phyloP scores from a whole-genome alignment of 108 stramenopile species.

The Cyclotella distinguenda region DNA sequence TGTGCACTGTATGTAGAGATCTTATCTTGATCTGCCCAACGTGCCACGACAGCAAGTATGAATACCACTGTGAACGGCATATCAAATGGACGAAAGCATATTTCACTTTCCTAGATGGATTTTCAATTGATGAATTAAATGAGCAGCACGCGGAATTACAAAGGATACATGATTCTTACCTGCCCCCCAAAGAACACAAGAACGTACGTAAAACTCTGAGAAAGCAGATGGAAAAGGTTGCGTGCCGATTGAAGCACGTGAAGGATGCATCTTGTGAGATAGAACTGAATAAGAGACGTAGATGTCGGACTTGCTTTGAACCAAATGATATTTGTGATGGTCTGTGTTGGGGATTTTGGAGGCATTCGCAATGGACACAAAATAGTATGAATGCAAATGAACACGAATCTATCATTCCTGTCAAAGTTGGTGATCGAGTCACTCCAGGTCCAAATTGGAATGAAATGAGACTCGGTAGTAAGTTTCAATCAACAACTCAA shows the following conservation, averaged over 20 bases:
- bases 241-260: constrained; percentile 37
- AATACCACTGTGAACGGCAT: constrained; percentile 77
- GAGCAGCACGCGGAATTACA: constrained; percentile 39
- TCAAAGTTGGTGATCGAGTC: constrained; percentile 47
- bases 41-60: constrained; percentile 51
- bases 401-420: constrained; percentile 17
- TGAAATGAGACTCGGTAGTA: constrained; percentile 42
- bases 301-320: constrained; percentile 72
- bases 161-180: constrained; percentile 39
- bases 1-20: constrained; percentile 80
- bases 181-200: constrained; percentile 45
- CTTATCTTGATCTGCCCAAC: constrained; percentile 62
- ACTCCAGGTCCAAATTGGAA: constrained; percentile 58
- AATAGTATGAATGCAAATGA: neutral
- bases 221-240: constrained; percentile 69
- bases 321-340: constrained; percentile 63
- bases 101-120: constrained; percentile 73
- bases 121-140: constrained; percentile 48
- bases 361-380: constrained; percentile 12
- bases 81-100: constrained; percentile 65
- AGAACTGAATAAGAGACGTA: constrained; percentile 49
- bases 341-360: constrained; percentile 85
- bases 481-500: neutral
- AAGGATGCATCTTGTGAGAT: constrained; percentile 21
- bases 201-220: constrained; percentile 63